Percentiles rank a stretch among this genome's conserved stretches.
Conservation (phyloP, 1,284 basidiomycete genomes). For the Tylopilus sp. region DNA sequence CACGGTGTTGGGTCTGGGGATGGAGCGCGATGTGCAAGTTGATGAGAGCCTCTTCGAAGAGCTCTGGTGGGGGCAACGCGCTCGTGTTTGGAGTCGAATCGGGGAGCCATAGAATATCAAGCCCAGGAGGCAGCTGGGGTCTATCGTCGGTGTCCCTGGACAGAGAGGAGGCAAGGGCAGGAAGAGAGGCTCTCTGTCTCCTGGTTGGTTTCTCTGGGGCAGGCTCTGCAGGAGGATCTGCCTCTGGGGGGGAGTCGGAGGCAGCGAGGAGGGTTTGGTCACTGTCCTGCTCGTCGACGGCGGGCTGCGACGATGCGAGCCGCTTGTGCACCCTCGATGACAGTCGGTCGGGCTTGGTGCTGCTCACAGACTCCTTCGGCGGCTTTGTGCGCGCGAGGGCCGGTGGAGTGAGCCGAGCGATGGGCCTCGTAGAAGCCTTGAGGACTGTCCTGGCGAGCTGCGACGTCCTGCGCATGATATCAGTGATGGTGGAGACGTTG, state of each 20-base stretch:
- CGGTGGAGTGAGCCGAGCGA: not conserved
- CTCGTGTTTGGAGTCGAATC: conserved; percentile 28
- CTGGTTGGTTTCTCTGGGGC: conserved; percentile 38
- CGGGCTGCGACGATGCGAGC: conserved; percentile 31
- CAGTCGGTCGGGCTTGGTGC: conserved; percentile 19
- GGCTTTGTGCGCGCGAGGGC: conserved; percentile 25
- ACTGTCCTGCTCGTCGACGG: conserved; percentile 16
- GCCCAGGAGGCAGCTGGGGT: conserved; percentile 47
- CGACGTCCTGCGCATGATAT: conserved; percentile 25
- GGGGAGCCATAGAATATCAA: conserved; percentile 64
- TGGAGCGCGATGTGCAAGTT: conserved; percentile 71
- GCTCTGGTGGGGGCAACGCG: conserved; percentile 48
- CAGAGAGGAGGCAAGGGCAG: conserved; percentile 16
- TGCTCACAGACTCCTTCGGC: conserved; percentile 20
- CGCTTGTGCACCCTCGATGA: conserved; percentile 34
- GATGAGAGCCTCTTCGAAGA: conserved; percentile 66
- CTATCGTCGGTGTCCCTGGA: conserved; percentile 38
- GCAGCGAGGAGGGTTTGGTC: conserved; percentile 8
- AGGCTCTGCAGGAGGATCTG: conserved; percentile 25
- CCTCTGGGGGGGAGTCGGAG: conserved; percentile 24
- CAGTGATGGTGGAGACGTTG: not conserved
- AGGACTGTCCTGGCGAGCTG: conserved; percentile 23
- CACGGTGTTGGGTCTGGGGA: conserved; percentile 71
- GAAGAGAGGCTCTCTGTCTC: conserved; percentile 31
- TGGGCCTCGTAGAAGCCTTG: conserved; percentile 10